Evolutionary conservation across 306 rosid genomes (phyloP).

Genomic region (Ormosia semicastrata): DNA sequence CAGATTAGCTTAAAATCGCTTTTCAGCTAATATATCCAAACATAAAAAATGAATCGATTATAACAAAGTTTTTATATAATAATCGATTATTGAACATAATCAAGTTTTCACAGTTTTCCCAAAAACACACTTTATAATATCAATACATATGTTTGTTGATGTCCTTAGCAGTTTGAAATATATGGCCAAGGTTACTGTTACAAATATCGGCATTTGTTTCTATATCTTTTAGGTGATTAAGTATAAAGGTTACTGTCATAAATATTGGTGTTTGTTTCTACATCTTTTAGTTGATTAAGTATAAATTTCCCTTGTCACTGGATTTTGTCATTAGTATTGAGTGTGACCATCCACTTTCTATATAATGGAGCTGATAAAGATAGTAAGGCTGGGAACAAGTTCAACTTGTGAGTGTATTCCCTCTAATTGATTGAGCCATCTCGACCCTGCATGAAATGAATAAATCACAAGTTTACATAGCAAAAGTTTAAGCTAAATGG

Average conservation of each 20-base stretch:
- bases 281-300: not conserved
- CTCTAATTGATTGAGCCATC: not conserved
- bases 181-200: not conserved
- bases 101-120: too few relatives aligned
- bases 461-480: not conserved
- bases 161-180: not conserved
- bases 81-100: too few relatives aligned
- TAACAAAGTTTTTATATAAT: too few relatives aligned
- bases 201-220: not conserved
- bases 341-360: not conserved
- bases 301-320: not conserved
- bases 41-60: too few relatives aligned
- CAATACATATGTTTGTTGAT: not conserved
- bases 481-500: not conserved
- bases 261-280: not conserved
- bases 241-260: not conserved
- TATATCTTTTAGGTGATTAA: not conserved
- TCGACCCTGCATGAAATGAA: slow-evolving; percentile 1
- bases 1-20: too few relatives aligned
- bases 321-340: slow-evolving; percentile 13
- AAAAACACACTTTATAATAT: too few relatives aligned
- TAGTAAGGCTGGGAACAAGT: not conserved
- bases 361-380: slow-evolving; percentile 2
- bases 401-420: not conserved
- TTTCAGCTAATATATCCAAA: too few relatives aligned